A percentile compares a stretch with the other conserved stretches of the same genome.
Evolutionary conservation across 2,329 filamentous ascomycete genomes (phyloP).

Genomic region (Epichloe hybrida): DNA sequence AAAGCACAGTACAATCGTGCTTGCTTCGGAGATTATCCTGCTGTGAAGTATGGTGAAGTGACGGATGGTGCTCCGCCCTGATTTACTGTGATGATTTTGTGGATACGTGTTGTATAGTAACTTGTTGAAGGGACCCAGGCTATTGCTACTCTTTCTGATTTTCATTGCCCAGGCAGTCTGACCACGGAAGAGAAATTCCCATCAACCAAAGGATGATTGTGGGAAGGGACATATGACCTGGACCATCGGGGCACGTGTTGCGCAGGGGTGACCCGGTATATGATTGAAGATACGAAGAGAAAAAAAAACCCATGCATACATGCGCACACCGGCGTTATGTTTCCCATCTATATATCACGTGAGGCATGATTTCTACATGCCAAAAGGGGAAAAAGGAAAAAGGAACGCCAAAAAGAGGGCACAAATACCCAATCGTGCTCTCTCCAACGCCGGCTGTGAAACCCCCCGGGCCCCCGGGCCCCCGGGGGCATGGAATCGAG

Average conservation of each 20-base stretch:
- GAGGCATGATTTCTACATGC: neutral
- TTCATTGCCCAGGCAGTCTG: too few relatives aligned
- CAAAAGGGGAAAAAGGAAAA: neutral
- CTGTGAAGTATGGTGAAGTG: constrained; percentile 24
- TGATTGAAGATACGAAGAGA: neutral
- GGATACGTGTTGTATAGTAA: too few relatives aligned
- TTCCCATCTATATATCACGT: neutral
- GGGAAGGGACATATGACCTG: too few relatives aligned
- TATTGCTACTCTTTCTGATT: too few relatives aligned
- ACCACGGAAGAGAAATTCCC: too few relatives aligned
- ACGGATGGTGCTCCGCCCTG: constrained; percentile 22
- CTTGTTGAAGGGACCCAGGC: too few relatives aligned
- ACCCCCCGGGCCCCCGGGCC: neutral
- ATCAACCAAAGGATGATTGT: too few relatives aligned
- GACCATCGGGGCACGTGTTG: neutral
- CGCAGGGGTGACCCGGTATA: neutral
- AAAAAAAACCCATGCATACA: too few relatives aligned
- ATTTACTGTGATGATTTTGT: neutral
- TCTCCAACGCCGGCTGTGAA: constrained; percentile 7
- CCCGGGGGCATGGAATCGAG: neutral
- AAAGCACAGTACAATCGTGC: constrained; percentile 49
- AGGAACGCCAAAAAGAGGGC: neutral
- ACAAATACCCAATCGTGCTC: neutral
- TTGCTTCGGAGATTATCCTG: constrained; percentile 44
- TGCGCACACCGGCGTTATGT: neutral